Evolutionary conservation across 768 basidiomycete species (phyloP).

Genomic region (Pisolithus sp.): DNA sequence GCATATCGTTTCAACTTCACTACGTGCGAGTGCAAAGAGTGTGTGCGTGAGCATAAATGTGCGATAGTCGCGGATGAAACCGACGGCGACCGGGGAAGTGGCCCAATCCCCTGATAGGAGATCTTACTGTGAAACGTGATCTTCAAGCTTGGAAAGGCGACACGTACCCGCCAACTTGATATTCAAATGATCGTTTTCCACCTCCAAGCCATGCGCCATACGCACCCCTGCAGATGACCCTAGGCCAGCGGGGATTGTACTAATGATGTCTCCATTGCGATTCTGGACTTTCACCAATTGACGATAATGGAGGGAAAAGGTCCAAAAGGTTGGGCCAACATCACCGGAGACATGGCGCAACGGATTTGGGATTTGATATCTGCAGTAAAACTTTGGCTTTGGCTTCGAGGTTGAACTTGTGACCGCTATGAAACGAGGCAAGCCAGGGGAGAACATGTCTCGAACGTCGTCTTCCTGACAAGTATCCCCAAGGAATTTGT

Average conservation of each 20-base stretch:
- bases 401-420: conserved; percentile 13
- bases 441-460: conserved; percentile 16
- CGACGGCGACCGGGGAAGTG: conserved; percentile 4
- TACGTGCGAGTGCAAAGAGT: conserved; percentile 6
- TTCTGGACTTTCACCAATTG: conserved; percentile 3
- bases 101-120: neutral
- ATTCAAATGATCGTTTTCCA: conserved; percentile 11
- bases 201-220: conserved; percentile 10
- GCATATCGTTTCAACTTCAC: neutral
- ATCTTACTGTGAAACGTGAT: neutral
- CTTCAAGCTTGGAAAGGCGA: neutral
- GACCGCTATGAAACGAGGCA: conserved; percentile 6
- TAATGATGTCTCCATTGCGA: neutral
- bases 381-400: conserved; percentile 13
- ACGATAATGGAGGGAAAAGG: conserved; percentile 14
- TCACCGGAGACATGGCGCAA: neutral
- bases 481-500: conserved; percentile 9
- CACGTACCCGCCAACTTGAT: conserved; percentile 7
- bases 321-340: conserved; percentile 14
- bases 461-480: conserved; percentile 15
- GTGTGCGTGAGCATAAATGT: conserved; percentile 7
- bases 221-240: conserved; percentile 13
- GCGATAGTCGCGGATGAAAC: conserved; percentile 6
- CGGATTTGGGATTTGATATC: conserved; percentile 8
- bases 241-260: conserved; percentile 4